Conservation (phyloP, 1,284 basidiomycete genomes). For the Austroboletus niveus region DNA sequence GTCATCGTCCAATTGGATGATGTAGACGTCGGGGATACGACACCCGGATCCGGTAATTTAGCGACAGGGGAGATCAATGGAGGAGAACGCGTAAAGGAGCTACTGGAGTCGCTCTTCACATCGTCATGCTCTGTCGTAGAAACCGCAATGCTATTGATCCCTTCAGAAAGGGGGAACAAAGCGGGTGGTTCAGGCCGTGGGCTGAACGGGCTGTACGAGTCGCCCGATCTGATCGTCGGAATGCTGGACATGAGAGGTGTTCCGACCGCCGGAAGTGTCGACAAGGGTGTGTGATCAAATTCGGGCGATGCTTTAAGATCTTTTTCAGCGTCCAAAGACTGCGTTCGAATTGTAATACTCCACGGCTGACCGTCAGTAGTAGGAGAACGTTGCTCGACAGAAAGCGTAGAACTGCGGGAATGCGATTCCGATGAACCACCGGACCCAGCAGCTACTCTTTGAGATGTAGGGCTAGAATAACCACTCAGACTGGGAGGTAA, state of each 20-base stretch:
- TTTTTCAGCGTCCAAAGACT: conserved; percentile 8
- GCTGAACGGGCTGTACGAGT: conserved; percentile 29
- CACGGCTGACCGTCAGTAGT: conserved; percentile 17
- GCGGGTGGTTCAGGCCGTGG: conserved; percentile 26
- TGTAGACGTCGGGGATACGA: conserved; percentile 22
- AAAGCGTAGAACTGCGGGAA: conserved; percentile 34
- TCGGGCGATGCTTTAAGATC: conserved; percentile 18
- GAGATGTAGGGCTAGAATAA: conserved; percentile 30
- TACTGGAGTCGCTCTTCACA: conserved; percentile 18
- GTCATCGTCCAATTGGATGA: conserved; percentile 34
- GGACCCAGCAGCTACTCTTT: conserved; percentile 17
- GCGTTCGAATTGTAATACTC: conserved; percentile 9
- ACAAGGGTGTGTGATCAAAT: conserved; percentile 32
- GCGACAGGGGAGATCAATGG: conserved; percentile 31
- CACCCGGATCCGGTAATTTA: conserved; percentile 27
- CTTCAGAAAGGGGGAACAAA: conserved; percentile 23
- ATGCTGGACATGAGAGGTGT: conserved; percentile 26
- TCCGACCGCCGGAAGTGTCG: conserved; percentile 30
- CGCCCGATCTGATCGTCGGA: conserved; percentile 11
- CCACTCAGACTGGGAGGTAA: conserved; percentile 32
- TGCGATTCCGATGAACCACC: conserved; percentile 19
- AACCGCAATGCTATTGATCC: background rate
- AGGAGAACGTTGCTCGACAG: conserved; percentile 31
- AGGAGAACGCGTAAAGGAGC: conserved; percentile 28
- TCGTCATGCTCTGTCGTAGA: conserved; percentile 13